Evolutionary conservation across 2,329 filamentous ascomycete genomes (phyloP).

Genomic region (Neonectria neomacrospora): DNA sequence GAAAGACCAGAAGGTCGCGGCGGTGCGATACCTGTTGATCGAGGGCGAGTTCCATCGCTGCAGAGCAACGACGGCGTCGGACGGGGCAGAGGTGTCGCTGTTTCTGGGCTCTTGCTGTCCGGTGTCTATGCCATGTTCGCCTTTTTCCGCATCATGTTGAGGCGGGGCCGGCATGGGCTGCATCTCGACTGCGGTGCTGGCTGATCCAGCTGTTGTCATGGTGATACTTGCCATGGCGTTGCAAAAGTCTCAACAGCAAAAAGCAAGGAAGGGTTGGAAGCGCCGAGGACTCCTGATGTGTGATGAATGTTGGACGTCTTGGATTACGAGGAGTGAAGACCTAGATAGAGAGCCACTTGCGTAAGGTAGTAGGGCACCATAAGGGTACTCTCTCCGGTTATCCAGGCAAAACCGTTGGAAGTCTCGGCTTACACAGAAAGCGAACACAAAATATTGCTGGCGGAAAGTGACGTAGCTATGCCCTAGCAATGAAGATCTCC

Average conservation of each 20-base stretch:
- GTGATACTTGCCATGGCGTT: neutral
- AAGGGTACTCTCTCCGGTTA: neutral
- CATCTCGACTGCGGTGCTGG: slow-evolving; percentile 3
- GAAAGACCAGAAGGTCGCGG: slow-evolving; percentile 9
- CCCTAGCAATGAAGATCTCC: neutral
- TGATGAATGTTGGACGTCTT: neutral
- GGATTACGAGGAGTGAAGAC: neutral
- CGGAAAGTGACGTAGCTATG: neutral
- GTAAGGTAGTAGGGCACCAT: neutral
- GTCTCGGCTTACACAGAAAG: neutral
- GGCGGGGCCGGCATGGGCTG: slow-evolving; percentile 2
- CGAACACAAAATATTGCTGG: neutral
- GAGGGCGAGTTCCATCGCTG: slow-evolving; percentile 5
- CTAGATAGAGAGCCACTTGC: neutral
- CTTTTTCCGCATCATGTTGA: slow-evolving; percentile 5
- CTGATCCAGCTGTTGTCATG: neutral
- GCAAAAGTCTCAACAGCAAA: neutral
- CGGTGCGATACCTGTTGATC: neutral
- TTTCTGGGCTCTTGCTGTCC: slow-evolving; percentile 1
- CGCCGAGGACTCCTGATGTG: neutral
- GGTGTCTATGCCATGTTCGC: neutral
- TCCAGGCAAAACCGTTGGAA: neutral
- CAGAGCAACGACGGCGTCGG: slow-evolving; percentile 6
- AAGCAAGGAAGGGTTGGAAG: neutral
- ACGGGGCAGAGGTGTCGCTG: neutral